Evolutionary conservation across 2,329 filamentous ascomycete genomes (phyloP).

Genomic region (Grosmannia huntii): DNA sequence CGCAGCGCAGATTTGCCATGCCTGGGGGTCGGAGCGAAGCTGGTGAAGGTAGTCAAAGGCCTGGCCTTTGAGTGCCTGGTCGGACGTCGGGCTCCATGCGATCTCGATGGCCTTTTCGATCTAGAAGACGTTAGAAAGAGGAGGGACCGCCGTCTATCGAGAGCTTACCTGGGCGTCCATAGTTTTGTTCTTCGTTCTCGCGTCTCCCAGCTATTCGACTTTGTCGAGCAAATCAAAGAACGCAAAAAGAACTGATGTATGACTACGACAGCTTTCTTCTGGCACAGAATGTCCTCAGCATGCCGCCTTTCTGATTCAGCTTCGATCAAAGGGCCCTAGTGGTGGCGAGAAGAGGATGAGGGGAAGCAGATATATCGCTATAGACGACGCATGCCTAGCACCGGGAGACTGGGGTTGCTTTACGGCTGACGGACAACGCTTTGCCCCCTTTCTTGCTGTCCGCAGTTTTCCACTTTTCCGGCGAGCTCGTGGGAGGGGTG

Average conservation of each 20-base stretch:
- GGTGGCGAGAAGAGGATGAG: not conserved
- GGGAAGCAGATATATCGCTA: constrained; percentile 4
- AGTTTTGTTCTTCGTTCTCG: not conserved
- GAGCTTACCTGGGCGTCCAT: not conserved
- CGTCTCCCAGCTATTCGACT: not conserved
- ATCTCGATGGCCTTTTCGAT: constrained; percentile 94
- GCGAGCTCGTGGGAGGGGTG: not conserved
- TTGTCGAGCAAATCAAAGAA: not conserved
- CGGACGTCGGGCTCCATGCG: constrained; percentile 69
- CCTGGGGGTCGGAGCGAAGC: constrained; percentile 67
- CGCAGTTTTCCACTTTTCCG: not conserved
- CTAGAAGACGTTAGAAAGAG: constrained; percentile 29
- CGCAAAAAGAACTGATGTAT: not conserved
- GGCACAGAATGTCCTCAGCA: not conserved
- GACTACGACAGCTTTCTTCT: not conserved
- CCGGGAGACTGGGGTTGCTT: not conserved
- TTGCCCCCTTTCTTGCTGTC: not conserved
- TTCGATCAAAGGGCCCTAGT: not conserved
- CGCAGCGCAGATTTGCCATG: constrained; percentile 78
- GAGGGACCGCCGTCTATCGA: not conserved
- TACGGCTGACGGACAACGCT: not conserved
- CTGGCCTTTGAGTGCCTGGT: constrained; percentile 63
- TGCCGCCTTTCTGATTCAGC: not conserved
- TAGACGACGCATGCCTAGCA: constrained; percentile 11
- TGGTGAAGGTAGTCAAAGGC: constrained; percentile 72